These are phyloP conservation scores for Nidula microcarpa DNA, from an alignment of 768 basidiomycete genomes.

Conservation along the genomic window DNA sequence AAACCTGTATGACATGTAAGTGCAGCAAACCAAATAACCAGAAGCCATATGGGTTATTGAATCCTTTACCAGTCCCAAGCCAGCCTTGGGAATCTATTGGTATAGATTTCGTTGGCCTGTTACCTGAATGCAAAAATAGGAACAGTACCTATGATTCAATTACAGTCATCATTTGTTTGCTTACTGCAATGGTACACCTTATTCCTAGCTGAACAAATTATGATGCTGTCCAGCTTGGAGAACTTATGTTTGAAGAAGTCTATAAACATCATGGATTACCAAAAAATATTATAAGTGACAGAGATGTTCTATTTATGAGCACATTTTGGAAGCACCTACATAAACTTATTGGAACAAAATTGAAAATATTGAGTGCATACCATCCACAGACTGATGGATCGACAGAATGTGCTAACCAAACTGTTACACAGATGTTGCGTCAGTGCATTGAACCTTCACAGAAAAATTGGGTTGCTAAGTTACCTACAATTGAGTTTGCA, in stretches of 20 bases:
- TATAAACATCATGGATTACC: background rate
- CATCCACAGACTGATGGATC: background rate
- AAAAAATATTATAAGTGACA: background rate
- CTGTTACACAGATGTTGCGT: background rate
- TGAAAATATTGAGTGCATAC: background rate
- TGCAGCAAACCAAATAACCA: no score
- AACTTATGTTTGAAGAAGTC: no score
- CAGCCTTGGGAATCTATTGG: background rate
- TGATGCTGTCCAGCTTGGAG: no score
- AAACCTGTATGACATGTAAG: background rate
- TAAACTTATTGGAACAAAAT: background rate
- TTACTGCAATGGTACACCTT: background rate
- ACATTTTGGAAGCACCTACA: background rate
- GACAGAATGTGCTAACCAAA: background rate
- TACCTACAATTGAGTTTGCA: no score
- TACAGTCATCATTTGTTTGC: background rate
- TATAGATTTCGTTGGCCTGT: background rate
- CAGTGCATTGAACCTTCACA: no score
- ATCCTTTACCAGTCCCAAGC: background rate
- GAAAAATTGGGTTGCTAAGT: no score
- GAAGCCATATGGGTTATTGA: background rate
- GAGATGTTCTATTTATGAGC: background rate
- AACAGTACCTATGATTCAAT: background rate
- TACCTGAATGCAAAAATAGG: background rate
- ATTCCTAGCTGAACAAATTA: no score